phyloP scores from a whole-genome alignment of 768 basidiomycete genomes.

The Macrolepiota fuliginosa region DNA sequence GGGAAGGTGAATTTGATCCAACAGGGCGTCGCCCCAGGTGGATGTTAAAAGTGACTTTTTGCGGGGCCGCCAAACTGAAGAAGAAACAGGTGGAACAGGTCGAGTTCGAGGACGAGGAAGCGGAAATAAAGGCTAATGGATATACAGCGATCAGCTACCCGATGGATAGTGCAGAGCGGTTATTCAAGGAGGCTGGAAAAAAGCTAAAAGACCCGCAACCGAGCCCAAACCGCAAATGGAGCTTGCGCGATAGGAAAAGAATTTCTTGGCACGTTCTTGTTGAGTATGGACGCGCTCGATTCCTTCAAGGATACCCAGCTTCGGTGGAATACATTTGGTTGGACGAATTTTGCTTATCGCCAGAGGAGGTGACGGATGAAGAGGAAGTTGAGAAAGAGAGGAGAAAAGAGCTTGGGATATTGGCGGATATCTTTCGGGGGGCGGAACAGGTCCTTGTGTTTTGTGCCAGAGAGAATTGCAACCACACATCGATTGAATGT shows the following conservation, averaged over 20 bases:
- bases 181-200: neutral
- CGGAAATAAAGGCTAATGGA: neutral
- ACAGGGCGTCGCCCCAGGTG: neutral
- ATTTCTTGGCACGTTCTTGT: neutral
- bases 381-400: neutral
- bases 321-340: neutral
- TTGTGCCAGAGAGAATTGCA: neutral
- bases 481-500: neutral
- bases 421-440: neutral
- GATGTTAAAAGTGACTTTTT: neutral
- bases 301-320: neutral
- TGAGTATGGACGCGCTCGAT: neutral
- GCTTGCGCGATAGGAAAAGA: neutral
- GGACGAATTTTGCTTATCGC: neutral
- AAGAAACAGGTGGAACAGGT: neutral
- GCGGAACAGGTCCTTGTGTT: neutral
- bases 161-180: neutral
- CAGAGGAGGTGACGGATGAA: neutral
- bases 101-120: neutral
- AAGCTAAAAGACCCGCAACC: neutral
- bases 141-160: slow-evolving; percentile 1
- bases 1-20: too few relatives aligned
- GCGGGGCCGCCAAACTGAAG: neutral
- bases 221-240: neutral
- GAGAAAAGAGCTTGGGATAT: neutral